Base-by-base conservation (phyloP, 202 grass and related monocot genomes). In the Panicum virgatum region DNA sequence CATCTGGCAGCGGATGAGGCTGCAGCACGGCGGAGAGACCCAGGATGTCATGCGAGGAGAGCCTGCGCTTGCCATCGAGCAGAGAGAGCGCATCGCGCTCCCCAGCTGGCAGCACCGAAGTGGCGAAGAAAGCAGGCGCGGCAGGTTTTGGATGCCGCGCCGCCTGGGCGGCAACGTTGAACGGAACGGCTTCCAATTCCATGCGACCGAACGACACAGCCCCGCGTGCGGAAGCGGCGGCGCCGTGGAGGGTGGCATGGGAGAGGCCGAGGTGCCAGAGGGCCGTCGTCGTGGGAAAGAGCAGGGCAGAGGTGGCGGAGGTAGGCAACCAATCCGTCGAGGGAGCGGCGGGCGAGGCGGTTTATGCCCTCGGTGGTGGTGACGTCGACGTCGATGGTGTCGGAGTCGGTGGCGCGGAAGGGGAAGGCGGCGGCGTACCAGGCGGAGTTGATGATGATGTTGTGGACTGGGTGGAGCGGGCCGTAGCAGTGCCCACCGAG, bases 241-340 rank as follows among this genome's bases (percentile, higher is more conserved):
- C 54, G 18, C 32, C 32, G 3, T 27, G 32, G n/a, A 85, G 65
- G 74, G 50, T 57, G 2, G 32, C 75, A 1, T 13, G 4, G 23
- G 54, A 71, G 75, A 78, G 66, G 12, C 32, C 12, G 7, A 85
- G 83, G 30, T 72, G 66, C 74, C 65, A 85, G 9, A 85, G 54
- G 40, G 83, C 54, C 54, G 23, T 85, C 65, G 2, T 78, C 54
- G 2, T 78, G 32, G 30, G 74, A 78, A 67, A 85, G 54, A 18
- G 22, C 15, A 12, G 54, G 43, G 13, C 54, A 78, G 0, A 12
- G 22, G 36, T 62, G 54, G 66, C 66, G 13, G 37, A 85, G 83
- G 44, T 34, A 26, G 2, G 75, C 54, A 1, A 85, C 54, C 64
- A 84, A 50, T 0, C 66, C 66, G 12, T 85, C 57, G 25, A 77